These are phyloP conservation scores for Pelargonium australe DNA, from an alignment of 441 rosid genomes.

Conservation along the genomic window DNA sequence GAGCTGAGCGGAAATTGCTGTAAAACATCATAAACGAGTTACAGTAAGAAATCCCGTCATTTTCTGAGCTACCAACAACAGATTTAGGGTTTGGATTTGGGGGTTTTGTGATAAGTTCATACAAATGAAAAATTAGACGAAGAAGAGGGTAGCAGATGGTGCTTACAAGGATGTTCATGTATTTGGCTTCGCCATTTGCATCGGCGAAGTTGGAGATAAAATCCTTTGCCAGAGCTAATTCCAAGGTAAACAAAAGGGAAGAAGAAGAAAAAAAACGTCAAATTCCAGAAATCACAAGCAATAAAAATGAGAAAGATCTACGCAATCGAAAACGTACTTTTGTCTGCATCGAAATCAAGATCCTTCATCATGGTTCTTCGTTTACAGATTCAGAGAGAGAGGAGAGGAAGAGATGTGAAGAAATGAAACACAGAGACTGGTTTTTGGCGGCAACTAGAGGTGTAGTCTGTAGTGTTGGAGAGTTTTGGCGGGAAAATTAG, in stretches of 20 bases:
- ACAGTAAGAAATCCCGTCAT: neutral
- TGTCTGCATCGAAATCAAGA: constrained; percentile 51
- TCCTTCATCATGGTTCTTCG: constrained; percentile 42
- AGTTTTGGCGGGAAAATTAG: constrained; percentile 55
- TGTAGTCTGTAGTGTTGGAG: constrained; percentile 1
- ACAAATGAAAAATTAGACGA: neutral
- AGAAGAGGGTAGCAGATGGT: neutral
- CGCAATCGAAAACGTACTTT: constrained; percentile 33
- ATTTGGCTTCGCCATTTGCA: constrained; percentile 66
- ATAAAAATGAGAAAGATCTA: neutral
- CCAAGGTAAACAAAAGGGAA: constrained; percentile 3
- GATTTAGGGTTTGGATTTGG: constrained; percentile 21
- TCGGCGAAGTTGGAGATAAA: constrained; percentile 68
- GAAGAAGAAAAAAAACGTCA: neutral
- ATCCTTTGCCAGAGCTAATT: constrained; percentile 64
- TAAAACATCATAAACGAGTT: neutral
- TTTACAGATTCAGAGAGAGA: neutral
- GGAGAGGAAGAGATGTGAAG: neutral
- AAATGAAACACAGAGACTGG: constrained; percentile 3
- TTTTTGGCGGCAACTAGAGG: constrained; percentile 5
- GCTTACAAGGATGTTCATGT: constrained; percentile 76
- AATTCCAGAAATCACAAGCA: neutral
- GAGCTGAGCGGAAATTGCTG: neutral
- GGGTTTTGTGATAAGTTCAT: neutral
- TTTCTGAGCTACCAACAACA: constrained; percentile 1